Base-by-base conservation (phyloP, 2,329 filamentous ascomycete genomes). In the Hypoxylon sp. region DNA sequence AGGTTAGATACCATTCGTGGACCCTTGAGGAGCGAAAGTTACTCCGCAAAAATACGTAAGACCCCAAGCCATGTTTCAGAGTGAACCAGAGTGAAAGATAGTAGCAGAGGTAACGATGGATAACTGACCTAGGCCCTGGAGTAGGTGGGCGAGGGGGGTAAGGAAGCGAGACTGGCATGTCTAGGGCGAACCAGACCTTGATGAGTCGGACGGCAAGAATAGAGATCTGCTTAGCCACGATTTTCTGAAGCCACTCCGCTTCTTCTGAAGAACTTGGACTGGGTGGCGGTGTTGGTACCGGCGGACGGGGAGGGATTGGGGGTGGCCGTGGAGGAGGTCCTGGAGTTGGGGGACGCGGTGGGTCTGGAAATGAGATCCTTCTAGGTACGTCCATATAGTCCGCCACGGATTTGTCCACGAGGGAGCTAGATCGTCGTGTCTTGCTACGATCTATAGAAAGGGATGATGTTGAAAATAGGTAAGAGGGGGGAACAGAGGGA, bases 301-400 rank as follows among this genome's bases (percentile, higher is more conserved):
- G 72, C 6, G 74, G 76, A 42, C 55, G 69, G 66, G 74, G 77
- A 51, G 72, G 74, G 44, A 74, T 73, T 64, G 75, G 67, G 63
- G 69, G 64, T 61, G 75, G 75, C 61, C 73, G 66, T 53, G 71
- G 74, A 56, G 62, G 67, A 17, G 72, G 73, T 50, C 72, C 72
- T 20, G 77, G 77, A 54, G 77, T 78, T 60, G 74, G 75, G 40
- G 76, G 75, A 63, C 75, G 75, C 14, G 76, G 76, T 46, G 73
- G 73, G 33, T 73, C 40, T 35, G 74, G 75, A n/a, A 74, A 61
- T 5, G 68, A 69, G 37, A 69, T 48, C 17, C 57, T 50, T 44
- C 44, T 44, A 27, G 35, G 20, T 33, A 30, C 25, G 31, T 68
- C 40, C 37, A 49, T 51, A 48, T 40, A 31, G 40, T 33, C 44